Percentiles rank a stretch among this genome's conserved stretches.
Evolutionary conservation across 352 stramenopile species (phyloP).

Genomic region (Phytophthora aleatoria): DNA sequence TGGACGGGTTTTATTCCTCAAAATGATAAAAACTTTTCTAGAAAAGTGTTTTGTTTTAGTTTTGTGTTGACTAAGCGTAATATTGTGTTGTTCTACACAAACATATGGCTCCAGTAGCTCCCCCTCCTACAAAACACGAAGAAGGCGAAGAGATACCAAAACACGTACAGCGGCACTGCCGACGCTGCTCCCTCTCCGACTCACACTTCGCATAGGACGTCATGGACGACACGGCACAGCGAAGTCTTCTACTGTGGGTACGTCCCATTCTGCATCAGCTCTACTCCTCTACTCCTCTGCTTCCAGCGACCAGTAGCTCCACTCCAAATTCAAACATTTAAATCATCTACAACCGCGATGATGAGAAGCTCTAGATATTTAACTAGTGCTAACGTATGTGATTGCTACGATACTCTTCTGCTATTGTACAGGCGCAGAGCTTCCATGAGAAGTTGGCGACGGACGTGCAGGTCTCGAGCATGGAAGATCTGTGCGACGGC

Average conservation of each 20-base stretch:
- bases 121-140: constrained; percentile 23
- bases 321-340: constrained; percentile 16
- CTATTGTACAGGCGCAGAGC: constrained; percentile 62
- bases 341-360: background rate
- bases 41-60: background rate
- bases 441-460: constrained; percentile 63
- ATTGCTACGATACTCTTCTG: background rate
- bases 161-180: constrained; percentile 1
- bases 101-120: constrained; percentile 1
- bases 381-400: constrained; percentile 4
- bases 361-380: background rate
- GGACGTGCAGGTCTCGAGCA: constrained; percentile 41
- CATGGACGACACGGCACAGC: constrained; percentile 80
- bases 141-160: constrained; percentile 33
- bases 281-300: no score
- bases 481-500: constrained; percentile 76
- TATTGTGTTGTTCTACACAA: background rate
- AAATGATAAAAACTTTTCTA: no score
- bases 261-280: constrained; percentile 12
- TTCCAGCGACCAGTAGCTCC: background rate
- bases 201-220: constrained; percentile 1
- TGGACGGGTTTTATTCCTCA: no score
- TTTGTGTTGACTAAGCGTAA: background rate
- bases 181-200: constrained; percentile 4
- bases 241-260: constrained; percentile 80